Evolutionary conservation across 345 rosid species (phyloP), one percentile per base, ranked within the genome.

Genomic region (Mallotus nudiflorus): DNA sequence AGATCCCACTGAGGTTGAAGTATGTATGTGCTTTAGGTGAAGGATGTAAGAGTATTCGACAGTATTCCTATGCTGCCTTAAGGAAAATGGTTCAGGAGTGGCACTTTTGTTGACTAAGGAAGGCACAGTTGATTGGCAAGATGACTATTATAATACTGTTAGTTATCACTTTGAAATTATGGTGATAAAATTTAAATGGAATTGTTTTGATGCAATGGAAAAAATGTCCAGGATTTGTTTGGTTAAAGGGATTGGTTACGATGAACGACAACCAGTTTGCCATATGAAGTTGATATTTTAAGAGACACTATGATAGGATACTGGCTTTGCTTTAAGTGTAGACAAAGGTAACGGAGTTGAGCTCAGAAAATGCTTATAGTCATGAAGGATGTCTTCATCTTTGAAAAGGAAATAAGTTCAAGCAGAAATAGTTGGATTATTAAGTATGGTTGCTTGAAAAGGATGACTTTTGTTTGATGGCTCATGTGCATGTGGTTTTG

Each of bases 1-100:
- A 46, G 33, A 33, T 53, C 65, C 35, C 40, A 46, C 13, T 13
- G 33, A 57, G 39, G n/a, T 63, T 53, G 62, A 63, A n/a, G n/a
- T 12, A 1, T 29, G 20, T 63, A 9, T 33, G 22, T 29, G 42
- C 20, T 31, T 58, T 18, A 16, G 62, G 25, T 33, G 44, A 24
- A 16, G 16, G 12, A 6, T 58, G 37, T 58, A 29, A n/a, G n/a
- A n/a, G n/a, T n/a, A n/a, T 9, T 39, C 18, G 22, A 33, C 42
- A 29, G 0, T 10, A 57, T 11, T 57, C n/a, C 62, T 33, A 9
- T 31, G 39, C 9, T 29, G 37, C 25, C 42, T 37, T 18, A 42
- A 33, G 40, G 42, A 29, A 37, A 58, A 7, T 16, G 25, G 13
- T 9, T 22, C 24, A 22, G 28, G 15, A 14, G 56, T 20, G 22